Evolutionary conservation across 2,329 filamentous ascomycete genomes (phyloP).

Genomic region (Pezicula radicicola): DNA sequence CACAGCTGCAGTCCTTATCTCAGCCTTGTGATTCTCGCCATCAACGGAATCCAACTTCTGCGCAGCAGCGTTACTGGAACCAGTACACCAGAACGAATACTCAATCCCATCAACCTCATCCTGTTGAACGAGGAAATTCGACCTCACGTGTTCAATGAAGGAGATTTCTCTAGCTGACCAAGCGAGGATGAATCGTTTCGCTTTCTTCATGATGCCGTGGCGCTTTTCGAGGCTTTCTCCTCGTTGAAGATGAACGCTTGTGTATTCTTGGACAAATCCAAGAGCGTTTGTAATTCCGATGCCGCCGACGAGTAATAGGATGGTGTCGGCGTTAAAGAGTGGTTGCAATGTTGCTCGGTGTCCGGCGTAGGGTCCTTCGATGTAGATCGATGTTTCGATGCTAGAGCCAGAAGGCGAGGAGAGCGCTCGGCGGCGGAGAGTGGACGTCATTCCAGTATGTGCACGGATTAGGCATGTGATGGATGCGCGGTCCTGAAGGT

Average conservation of each 20-base stretch:
- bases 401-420: too few species aligned
- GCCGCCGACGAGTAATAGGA: too few species aligned
- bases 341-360: too few species aligned
- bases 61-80: not conserved
- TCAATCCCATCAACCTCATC: slow-evolving; percentile 7
- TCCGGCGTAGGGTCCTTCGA: too few species aligned
- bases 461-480: too few species aligned
- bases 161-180: slow-evolving; percentile 22
- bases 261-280: slow-evolving; percentile 18
- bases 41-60: not conserved
- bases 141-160: slow-evolving; percentile 20
- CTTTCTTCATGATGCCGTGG: slow-evolving; percentile 13
- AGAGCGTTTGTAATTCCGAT: too few species aligned
- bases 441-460: too few species aligned
- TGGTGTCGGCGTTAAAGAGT: too few species aligned
- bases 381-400: too few species aligned
- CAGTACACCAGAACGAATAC: slow-evolving; percentile 13
- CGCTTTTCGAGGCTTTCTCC: not conserved
- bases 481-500: too few species aligned
- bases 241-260: not conserved
- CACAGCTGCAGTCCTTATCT: not conserved
- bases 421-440: too few species aligned
- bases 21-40: not conserved
- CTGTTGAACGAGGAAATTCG: slow-evolving; percentile 13
- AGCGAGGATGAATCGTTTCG: slow-evolving; percentile 19